A percentile compares a stretch with the other conserved stretches of the same genome.
Conservation (phyloP, 2,329 filamentous ascomycete genomes). For the Thelonectria rubi region DNA sequence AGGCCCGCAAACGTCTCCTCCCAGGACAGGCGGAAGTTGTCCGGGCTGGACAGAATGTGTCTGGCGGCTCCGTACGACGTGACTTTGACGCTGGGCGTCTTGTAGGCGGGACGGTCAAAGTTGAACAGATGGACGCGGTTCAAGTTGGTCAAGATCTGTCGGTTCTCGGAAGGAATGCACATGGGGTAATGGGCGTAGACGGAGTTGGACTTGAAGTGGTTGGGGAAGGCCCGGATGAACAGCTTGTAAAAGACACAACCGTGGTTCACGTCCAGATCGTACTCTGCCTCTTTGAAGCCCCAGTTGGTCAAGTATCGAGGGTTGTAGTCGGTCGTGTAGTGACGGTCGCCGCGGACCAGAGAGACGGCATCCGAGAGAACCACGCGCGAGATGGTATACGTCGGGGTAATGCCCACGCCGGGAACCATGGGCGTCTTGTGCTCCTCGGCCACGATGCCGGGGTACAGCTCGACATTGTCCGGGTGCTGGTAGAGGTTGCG, state of each 20-base stretch:
- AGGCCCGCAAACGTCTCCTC: conserved; percentile 69
- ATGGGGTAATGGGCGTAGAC: conserved; percentile 85
- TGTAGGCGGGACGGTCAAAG: conserved; percentile 68
- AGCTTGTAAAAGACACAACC: conserved; percentile 89
- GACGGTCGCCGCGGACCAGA: conserved; percentile 80
- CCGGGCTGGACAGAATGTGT: conserved; percentile 67
- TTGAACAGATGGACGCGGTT: conserved; percentile 74
- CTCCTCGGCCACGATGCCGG: conserved; percentile 79
- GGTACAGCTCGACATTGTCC: conserved; percentile 83
- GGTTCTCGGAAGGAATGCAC: conserved; percentile 75
- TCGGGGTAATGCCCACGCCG: conserved; percentile 78
- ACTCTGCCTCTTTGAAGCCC: conserved; percentile 80
- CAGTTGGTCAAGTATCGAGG: conserved; percentile 81
- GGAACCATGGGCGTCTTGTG: conserved; percentile 77
- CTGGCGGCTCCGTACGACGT: conserved; percentile 69
- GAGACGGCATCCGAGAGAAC: conserved; percentile 81
- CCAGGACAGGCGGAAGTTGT: conserved; percentile 73
- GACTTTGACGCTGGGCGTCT: conserved; percentile 62
- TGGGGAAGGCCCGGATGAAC: conserved; percentile 80
- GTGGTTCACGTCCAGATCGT: conserved; percentile 78
- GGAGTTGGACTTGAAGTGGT: conserved; percentile 80
- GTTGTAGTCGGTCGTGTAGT: conserved; percentile 82
- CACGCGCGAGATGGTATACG: conserved; percentile 79
- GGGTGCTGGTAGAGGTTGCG: conserved; percentile 78
- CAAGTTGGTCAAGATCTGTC: conserved; percentile 73